Percentiles rank a stretch among this genome's conserved stretches.
phyloP scores from a whole-genome alignment of 768 basidiomycete species.

The Tulasnella sp. region DNA sequence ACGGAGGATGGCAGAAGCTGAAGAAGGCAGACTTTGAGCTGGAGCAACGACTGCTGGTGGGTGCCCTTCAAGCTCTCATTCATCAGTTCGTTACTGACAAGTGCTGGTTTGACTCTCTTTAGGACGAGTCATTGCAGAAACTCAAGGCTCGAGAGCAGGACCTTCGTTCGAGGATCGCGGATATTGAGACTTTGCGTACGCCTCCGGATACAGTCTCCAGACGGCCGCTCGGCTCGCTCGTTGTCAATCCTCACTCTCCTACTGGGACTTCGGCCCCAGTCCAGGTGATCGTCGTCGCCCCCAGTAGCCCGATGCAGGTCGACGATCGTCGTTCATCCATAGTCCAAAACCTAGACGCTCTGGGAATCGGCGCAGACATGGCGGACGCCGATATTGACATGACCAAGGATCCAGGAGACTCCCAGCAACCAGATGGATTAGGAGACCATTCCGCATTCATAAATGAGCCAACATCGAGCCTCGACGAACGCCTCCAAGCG shows the following conservation, averaged over 20 bases:
- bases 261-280: not conserved
- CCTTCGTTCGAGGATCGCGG: constrained; percentile 68
- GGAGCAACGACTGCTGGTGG: constrained; percentile 63
- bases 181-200: constrained; percentile 34
- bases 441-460: not conserved
- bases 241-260: not conserved
- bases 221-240: not conserved
- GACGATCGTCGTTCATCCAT: not conserved
- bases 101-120: not conserved
- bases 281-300: not conserved
- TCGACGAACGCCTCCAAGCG: not conserved
- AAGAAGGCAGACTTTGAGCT: constrained; percentile 62
- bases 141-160: constrained; percentile 71
- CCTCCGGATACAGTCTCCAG: not conserved
- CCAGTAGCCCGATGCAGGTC: not conserved
- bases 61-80: not conserved
- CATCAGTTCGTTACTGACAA: not conserved
- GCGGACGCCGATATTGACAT: not conserved
- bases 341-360: not conserved
- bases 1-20: constrained; percentile 79
- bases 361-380: not conserved
- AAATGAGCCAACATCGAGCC: not conserved
- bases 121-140: constrained; percentile 21
- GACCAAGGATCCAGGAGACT: not conserved
- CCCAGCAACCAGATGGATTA: not conserved